Conservation (phyloP, 2,329 filamentous ascomycete species). For the Alternaria sp. region DNA sequence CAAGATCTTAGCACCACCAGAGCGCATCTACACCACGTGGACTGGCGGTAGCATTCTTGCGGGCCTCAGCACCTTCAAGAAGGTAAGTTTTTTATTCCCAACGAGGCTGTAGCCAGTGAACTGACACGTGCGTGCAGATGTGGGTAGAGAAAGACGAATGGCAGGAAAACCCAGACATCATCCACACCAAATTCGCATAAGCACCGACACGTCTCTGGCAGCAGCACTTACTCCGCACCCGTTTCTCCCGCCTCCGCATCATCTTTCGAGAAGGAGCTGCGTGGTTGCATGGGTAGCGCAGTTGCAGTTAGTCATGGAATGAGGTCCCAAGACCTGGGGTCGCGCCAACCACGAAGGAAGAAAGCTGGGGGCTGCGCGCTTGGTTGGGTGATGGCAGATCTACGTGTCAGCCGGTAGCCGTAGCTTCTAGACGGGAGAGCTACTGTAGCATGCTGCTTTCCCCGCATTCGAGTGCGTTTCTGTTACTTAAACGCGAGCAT, state of each 20-base stretch:
- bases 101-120: constrained; percentile 14
- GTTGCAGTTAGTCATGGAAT: constrained; percentile 46
- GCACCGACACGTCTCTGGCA: constrained; percentile 23
- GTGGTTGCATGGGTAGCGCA: constrained; percentile 21
- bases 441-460: constrained; percentile 40
- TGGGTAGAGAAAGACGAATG: constrained; percentile 99
- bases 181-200: constrained; percentile 94
- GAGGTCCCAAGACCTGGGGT: constrained; percentile 28
- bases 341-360: constrained; percentile 27
- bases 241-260: constrained; percentile 42
- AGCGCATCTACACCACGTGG: constrained; percentile 99
- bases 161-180: constrained; percentile 99
- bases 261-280: constrained; percentile 30
- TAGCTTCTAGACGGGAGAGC: constrained; percentile 33
- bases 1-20: constrained; percentile 97
- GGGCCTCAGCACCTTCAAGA: constrained; percentile 96
- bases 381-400: constrained; percentile 25
- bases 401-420: constrained; percentile 34
- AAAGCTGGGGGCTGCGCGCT: constrained; percentile 24
- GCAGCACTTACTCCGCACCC: constrained; percentile 32
- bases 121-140: constrained; percentile 70
- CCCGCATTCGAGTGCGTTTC: constrained; percentile 46
- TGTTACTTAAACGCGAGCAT: constrained; percentile 41
- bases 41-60: constrained; percentile 97
- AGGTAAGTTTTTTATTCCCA: constrained; percentile 64